A percentile compares a stretch with the other conserved stretches of the same genome.
Evolutionary conservation across 2,329 filamentous ascomycete species (phyloP).

Genomic region (Phialemoniopsis sp.): DNA sequence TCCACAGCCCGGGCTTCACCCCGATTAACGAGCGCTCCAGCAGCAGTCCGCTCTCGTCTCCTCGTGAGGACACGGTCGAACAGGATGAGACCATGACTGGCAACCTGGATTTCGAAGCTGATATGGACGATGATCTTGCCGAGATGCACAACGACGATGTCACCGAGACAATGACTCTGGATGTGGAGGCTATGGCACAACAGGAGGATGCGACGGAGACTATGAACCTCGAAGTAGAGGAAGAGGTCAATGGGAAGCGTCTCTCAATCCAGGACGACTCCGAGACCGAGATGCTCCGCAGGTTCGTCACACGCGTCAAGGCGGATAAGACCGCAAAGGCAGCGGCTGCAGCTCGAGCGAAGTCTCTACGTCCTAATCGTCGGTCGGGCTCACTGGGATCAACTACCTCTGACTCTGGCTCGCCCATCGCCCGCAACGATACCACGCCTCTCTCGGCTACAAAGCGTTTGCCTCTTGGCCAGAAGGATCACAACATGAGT

Average conservation of each 20-base stretch:
- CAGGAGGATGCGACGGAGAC: constrained; percentile 14
- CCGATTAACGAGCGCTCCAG: constrained; percentile 15
- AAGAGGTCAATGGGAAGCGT: constrained; percentile 1
- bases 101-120: not conserved
- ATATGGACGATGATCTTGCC: constrained; percentile 1
- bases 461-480: constrained; percentile 22
- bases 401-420: constrained; percentile 19
- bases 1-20: constrained; percentile 12
- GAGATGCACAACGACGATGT: constrained; percentile 2
- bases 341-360: constrained; percentile 15
- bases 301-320: constrained; percentile 26
- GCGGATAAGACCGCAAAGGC: constrained; percentile 27
- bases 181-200: not conserved
- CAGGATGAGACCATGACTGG: not conserved
- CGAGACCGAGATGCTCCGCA: constrained; percentile 25
- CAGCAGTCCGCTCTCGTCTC: constrained; percentile 4
- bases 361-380: constrained; percentile 15
- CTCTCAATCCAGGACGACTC: constrained; percentile 21
- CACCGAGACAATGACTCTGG: constrained; percentile 8
- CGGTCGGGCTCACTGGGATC: constrained; percentile 18
- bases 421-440: constrained; percentile 17
- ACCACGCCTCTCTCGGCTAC: constrained; percentile 1
- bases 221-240: constrained; percentile 10
- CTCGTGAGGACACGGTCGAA: not conserved
- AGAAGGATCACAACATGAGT: constrained; percentile 28